Conservation (phyloP, 2,329 filamentous ascomycete genomes). For the Ophiostoma triangulosporum region DNA sequence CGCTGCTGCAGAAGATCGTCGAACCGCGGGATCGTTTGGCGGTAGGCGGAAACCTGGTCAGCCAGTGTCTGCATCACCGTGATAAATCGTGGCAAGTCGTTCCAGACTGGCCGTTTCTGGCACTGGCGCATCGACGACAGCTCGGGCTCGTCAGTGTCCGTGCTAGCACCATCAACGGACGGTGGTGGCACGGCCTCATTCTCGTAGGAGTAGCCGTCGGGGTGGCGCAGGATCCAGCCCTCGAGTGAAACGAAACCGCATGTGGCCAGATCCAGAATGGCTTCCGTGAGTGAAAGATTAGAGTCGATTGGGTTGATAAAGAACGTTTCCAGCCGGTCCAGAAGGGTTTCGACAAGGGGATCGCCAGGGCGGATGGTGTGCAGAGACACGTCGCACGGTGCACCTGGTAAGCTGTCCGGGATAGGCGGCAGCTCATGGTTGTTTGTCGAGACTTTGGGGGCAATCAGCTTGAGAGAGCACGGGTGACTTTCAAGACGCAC, state of each 20-base stretch:
- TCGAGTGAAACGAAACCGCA: conserved; percentile 79
- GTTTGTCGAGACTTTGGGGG: conserved; percentile 42
- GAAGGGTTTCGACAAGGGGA: conserved; percentile 49
- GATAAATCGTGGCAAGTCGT: conserved; percentile 39
- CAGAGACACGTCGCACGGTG: conserved; percentile 44
- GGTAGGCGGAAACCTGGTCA: conserved; percentile 49
- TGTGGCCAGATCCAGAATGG: conserved; percentile 66
- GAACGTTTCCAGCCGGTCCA: conserved; percentile 61
- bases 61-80: conserved; percentile 44
- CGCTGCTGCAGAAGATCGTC: conserved; percentile 56
- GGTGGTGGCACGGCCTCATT: not conserved
- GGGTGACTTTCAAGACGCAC: conserved; percentile 57
- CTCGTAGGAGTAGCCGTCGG: conserved; percentile 41
- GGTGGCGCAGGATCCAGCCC: conserved; percentile 75
- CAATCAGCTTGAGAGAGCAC: conserved; percentile 57
- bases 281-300: conserved; percentile 76
- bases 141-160: not conserved
- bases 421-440: conserved; percentile 43
- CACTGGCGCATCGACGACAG: conserved; percentile 36
- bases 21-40: conserved; percentile 53
- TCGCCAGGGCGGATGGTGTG: conserved; percentile 51
- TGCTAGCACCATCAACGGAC: not conserved
- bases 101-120: conserved; percentile 40
- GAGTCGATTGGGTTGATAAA: conserved; percentile 85
- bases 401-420: conserved; percentile 43